These are phyloP conservation scores for Agapanthus africanus DNA, from an alignment of 106 monocot species.

Conservation along the genomic window DNA sequence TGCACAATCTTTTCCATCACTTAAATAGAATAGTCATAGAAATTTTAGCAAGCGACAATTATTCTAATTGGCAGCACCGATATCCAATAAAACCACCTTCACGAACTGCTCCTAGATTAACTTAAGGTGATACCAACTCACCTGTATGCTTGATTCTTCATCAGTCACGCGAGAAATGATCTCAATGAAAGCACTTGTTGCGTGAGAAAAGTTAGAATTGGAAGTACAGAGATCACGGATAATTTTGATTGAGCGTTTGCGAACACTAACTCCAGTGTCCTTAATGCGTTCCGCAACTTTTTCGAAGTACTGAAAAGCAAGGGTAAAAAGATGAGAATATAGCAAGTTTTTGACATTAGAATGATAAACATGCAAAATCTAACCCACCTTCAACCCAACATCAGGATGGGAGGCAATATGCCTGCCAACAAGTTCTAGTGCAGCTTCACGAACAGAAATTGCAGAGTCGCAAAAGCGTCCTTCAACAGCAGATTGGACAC, in stretches of 20 bases:
- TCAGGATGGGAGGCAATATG: slow-evolving; percentile 99
- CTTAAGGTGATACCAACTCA: slow-evolving; percentile 24
- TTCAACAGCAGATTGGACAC: slow-evolving; percentile 93
- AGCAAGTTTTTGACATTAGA: neutral
- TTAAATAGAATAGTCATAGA: neutral
- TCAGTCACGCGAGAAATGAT: slow-evolving; percentile 95
- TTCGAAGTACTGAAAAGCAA: slow-evolving; percentile 70
- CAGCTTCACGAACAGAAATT: slow-evolving; percentile 97
- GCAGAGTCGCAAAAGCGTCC: slow-evolving; percentile 99
- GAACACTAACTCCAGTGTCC: slow-evolving; percentile 96
- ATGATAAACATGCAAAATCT: slow-evolving; percentile 6
- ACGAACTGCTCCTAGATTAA: neutral
- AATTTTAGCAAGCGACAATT: neutral
- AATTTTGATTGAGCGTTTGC: slow-evolving; percentile 95
- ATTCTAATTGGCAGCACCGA: neutral
- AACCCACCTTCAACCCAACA: slow-evolving; percentile 84
- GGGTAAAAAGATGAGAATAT: slow-evolving; percentile 7
- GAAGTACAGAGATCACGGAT: slow-evolving; percentile 89
- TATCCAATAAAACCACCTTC: neutral
- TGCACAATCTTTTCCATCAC: neutral
- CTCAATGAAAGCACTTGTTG: slow-evolving; percentile 83
- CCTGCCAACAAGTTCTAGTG: slow-evolving; percentile 97
- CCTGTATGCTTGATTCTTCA: slow-evolving; percentile 96
- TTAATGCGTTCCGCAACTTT: slow-evolving; percentile 98
- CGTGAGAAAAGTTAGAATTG: slow-evolving; percentile 53